These are phyloP conservation scores for Pyrus hybrid DNA, from an alignment of 331 rosid species.

Conservation along the genomic window DNA sequence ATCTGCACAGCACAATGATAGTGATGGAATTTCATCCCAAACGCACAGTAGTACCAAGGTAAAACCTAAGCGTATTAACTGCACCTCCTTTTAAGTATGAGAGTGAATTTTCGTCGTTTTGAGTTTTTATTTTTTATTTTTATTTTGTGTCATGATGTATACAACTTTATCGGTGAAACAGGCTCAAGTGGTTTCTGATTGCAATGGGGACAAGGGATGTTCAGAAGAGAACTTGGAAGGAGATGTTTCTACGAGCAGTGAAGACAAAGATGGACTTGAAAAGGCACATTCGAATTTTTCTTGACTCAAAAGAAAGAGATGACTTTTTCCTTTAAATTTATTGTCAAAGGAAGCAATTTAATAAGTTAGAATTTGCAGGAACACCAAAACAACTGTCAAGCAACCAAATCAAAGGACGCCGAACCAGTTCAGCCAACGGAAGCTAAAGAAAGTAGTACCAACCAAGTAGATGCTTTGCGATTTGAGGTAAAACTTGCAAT, in stretches of 20 bases:
- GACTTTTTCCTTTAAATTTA: not conserved
- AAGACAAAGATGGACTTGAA: constrained; percentile 17
- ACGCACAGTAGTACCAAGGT: constrained; percentile 27
- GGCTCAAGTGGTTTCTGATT: constrained; percentile 31
- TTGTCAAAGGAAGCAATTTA: not conserved
- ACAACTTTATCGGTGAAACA: constrained; percentile 28
- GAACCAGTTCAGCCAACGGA: constrained; percentile 31
- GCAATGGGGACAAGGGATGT: constrained; percentile 19
- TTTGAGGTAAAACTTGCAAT: constrained; percentile 57
- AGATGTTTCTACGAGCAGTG: constrained; percentile 15
- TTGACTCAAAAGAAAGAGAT: constrained; percentile 7
- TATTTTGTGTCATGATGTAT: not conserved
- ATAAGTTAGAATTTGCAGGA: constrained; percentile 34
- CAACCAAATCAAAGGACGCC: constrained; percentile 22
- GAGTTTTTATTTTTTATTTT: not conserved
- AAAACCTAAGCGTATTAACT: not conserved
- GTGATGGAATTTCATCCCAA: constrained; percentile 15
- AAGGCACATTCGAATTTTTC: constrained; percentile 23
- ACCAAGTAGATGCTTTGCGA: constrained; percentile 46
- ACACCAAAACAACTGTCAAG: constrained; percentile 14
- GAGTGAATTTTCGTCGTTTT: not conserved
- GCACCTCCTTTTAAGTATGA: not conserved
- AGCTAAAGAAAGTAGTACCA: constrained; percentile 25
- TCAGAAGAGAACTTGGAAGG: constrained; percentile 27
- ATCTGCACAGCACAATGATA: constrained; percentile 18